These are phyloP conservation scores for Botryotinia convoluta DNA, from an alignment of 2,329 filamentous ascomycete species.

Conservation along the genomic window DNA sequence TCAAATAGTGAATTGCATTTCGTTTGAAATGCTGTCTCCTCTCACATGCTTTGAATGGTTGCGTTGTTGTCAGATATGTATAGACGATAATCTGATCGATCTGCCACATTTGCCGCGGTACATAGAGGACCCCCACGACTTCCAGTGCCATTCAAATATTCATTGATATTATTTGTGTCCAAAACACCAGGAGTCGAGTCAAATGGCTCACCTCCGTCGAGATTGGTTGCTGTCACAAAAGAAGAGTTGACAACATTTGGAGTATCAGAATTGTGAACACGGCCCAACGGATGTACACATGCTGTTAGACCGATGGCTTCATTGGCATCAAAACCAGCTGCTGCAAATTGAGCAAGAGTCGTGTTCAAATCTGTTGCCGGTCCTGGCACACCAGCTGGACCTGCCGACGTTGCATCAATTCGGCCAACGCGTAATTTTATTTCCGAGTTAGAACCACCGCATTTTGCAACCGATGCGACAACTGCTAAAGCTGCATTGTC, in stretches of 20 bases:
- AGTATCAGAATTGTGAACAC: conserved; percentile 23
- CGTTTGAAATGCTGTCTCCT: conserved; percentile 43
- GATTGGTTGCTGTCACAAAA: conserved; percentile 7
- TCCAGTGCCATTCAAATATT: conserved; percentile 49
- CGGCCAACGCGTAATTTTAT: conserved; percentile 25
- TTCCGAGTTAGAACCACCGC: not conserved
- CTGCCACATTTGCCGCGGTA: conserved; percentile 45
- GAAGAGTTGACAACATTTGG: conserved; percentile 19
- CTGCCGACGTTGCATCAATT: conserved; percentile 28
- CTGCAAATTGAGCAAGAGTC: conserved; percentile 23
- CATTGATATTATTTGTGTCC: conserved; percentile 51
- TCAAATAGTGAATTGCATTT: conserved; percentile 52
- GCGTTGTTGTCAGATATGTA: conserved; percentile 54
- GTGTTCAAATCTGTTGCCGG: conserved; percentile 22
- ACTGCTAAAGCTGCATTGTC: not conserved
- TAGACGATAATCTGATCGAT: conserved; percentile 53
- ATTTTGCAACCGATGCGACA: not conserved
- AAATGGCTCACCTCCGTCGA: conserved; percentile 20
- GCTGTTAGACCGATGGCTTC: conserved; percentile 13
- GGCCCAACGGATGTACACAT: conserved; percentile 26
- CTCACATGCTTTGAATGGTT: conserved; percentile 49
- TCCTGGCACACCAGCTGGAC: conserved; percentile 25
- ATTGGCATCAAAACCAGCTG: conserved; percentile 18
- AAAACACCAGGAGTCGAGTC: conserved; percentile 50
- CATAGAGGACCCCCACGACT: conserved; percentile 45